Conservation (phyloP, 805 yeast genomes). For the Yarrowia bubula region DNA sequence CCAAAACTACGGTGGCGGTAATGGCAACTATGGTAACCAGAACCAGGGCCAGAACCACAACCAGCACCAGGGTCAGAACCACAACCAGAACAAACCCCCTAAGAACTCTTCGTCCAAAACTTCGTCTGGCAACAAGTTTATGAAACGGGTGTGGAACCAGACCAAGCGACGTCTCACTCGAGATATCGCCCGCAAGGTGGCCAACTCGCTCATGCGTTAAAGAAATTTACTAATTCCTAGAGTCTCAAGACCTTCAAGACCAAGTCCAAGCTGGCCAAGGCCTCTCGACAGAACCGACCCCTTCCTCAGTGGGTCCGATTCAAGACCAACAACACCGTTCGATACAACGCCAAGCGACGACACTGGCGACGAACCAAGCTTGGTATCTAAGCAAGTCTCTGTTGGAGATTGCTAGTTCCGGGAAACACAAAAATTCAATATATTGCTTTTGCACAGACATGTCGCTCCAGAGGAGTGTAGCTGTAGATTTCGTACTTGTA, state of each 20-base stretch:
- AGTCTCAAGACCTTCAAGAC: conserved; percentile 89
- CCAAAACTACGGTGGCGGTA: neutral
- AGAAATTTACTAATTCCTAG: conserved; percentile 30
- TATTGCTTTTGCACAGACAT: conserved; percentile 7
- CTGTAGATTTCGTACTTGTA: neutral
- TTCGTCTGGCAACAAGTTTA: neutral
- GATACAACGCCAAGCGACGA: conserved; percentile 99
- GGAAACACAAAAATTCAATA: conserved; percentile 12
- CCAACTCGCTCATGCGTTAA: neutral
- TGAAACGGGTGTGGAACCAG: conserved; percentile 6
- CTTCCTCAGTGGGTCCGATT: conserved; percentile 99
- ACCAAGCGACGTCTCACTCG: conserved; percentile 3
- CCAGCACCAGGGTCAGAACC: neutral
- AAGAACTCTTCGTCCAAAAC: neutral
- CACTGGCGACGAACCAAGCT: conserved; percentile 99
- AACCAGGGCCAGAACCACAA: neutral
- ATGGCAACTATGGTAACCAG: neutral
- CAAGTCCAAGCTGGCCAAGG: conserved; percentile 99
- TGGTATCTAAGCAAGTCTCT: conserved; percentile 64
- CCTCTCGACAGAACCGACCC: conserved; percentile 98
- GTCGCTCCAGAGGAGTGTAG: neutral
- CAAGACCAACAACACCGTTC: conserved; percentile 93
- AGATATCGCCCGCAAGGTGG: conserved; percentile 6
- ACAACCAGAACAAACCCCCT: neutral
- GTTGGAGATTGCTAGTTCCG: neutral